Evolutionary conservation across 805 yeast species (phyloP), one percentile per base, ranked within the genome.

Genomic region (Candida krabiensis): DNA sequence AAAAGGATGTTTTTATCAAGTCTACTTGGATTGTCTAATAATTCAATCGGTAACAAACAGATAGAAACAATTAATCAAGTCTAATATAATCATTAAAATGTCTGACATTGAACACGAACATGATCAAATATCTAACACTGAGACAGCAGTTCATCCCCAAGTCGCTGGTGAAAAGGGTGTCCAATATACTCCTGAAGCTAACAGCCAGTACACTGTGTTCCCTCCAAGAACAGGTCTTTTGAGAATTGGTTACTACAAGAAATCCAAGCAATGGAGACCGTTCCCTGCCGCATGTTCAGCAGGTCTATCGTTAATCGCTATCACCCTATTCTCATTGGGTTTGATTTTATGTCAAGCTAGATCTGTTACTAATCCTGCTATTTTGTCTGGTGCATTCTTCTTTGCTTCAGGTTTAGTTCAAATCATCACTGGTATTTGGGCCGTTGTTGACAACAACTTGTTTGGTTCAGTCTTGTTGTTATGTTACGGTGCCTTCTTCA

Each of bases 361-460:
- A 50, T 70, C 71, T 15, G 68, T 73, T 24, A 49, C 60, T 6
- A 60, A 60, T 17, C 70, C 73, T 1, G 67, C 72, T 36, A 62
- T 73, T 15, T 60, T 70, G 22, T 63, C 69, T 14, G 67, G 74
- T 28, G 55, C 71, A 22, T 60, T 71, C 30, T 61, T 73, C 52
- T 70, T 71, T 47, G 66, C 70, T 32, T 72, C 77, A 5, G 80
- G 80, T 16, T 49, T 67, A n/a, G 69, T 67, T 30, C 71, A 71
- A 52, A 58, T 71, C 21, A 60, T 73, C 28, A 65, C 73, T 25
- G 81, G 80, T 26, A 53, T 72, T 14, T 76, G 78, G 77, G 76
- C 75, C 39, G 53, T 75, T 38, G 60, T 65, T 24, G 58, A 63
- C 26, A 73, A 75, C 38, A 73, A 71, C 52, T 63, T 71, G 3